Evolutionary conservation across 2,329 filamentous ascomycete genomes (phyloP).

Genomic region (Neurospora sp.): DNA sequence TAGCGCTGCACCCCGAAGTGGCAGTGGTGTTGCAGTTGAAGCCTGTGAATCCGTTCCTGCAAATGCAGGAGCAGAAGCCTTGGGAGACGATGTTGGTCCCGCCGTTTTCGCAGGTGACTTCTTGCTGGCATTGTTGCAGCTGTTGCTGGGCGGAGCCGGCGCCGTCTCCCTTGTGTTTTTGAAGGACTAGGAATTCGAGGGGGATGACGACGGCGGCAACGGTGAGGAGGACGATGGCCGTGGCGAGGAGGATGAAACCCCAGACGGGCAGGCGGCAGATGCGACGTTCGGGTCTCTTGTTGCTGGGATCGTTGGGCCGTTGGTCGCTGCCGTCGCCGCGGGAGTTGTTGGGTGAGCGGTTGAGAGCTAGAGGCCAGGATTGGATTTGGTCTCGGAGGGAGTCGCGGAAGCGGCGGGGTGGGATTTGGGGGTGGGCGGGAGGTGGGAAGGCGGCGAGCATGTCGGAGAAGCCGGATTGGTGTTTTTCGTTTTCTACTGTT

Average conservation of each 20-base stretch:
- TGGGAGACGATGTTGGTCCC: conserved; percentile 64
- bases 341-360: conserved; percentile 15
- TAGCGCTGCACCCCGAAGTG: conserved; percentile 43
- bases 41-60: conserved; percentile 74
- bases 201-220: conserved; percentile 78
- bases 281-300: conserved; percentile 39
- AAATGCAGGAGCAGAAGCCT: conserved; percentile 73
- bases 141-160: conserved; percentile 23
- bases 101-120: conserved; percentile 65
- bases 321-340: conserved; percentile 9
- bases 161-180: conserved; percentile 30
- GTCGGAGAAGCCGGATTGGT: conserved; percentile 48
- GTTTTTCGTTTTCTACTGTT: conserved; percentile 30
- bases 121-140: conserved; percentile 46
- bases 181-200: conserved; percentile 51
- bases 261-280: conserved; percentile 82
- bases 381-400: conserved; percentile 38
- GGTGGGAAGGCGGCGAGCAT: conserved; percentile 59
- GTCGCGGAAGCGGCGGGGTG: conserved; percentile 30
- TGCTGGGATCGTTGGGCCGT: neutral
- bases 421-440: conserved; percentile 39
- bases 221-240: conserved; percentile 62
- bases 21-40: conserved; percentile 39
- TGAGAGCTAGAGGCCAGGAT: conserved; percentile 39
- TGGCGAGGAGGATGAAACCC: conserved; percentile 56